Evolutionary conservation across 139 green algal genomes (phyloP), one percentile per base, ranked within the genome.

Genomic region (Chlamydomonas asymmetrica): DNA sequence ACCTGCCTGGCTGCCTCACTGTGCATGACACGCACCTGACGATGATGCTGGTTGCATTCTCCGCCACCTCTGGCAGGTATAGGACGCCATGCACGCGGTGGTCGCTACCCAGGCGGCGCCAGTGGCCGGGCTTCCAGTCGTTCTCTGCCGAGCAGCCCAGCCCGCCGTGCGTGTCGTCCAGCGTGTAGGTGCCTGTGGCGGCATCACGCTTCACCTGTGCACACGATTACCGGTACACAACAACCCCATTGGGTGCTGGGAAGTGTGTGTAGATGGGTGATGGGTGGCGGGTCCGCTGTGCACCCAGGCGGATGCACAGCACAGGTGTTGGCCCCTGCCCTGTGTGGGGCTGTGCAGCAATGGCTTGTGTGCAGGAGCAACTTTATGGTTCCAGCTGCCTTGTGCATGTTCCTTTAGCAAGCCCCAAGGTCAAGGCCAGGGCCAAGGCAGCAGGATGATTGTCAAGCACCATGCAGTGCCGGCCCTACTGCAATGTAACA

Each of bases 91-190:
- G 37, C 3, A 77, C 9, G 38, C 2, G 23, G 4, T 4, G 10
- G 41, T 41, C 43, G 22, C 41, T 34, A 70, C 10, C 59, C 71
- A 77, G 41, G 27, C 71, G 71, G 41, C 59, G 41, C 71, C 71
- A 77, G 23, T 63, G 23, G 1, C 59, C 71, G 34, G 32, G 3
- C 71, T 77, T 41, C 71, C 59, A 77, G 54, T 43, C 32, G 18
- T 32, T 32, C 3, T 69, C 71, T 13, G 43, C 27, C 16, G 37
- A n/a, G 31, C 71, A 69, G 41, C 71, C 71, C 9, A 43, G 59
- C 8, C 71, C 71, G 23, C 71, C 59, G 32, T 35, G 9, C 22
- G 41, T 13, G 31, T n/a, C 31, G 69, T 68, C 57, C 35, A 40
- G 37, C 3, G 20, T 1, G 43, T 59, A 76, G 2, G 25, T 8